Base-by-base conservation (phyloP, 106 monocot genomes). In the Alisma plantagoaquatica region DNA sequence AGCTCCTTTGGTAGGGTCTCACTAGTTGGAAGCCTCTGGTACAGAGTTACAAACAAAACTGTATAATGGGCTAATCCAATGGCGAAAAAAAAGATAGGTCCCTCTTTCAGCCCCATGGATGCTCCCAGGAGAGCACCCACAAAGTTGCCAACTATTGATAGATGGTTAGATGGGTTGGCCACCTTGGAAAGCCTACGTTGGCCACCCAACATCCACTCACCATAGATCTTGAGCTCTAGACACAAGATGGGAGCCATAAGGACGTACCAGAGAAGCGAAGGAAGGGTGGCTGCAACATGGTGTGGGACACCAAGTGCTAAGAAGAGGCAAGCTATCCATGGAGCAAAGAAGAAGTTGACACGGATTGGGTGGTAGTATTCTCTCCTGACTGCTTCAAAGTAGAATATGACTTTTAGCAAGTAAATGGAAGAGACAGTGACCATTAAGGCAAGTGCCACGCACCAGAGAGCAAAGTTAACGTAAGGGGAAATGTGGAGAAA, bases 311-410 rank as follows among this genome's bases (percentile, higher is more conserved):
- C 81, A n/a, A 85, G 62, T 12, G 58, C 64, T 9, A 81, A 32
- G 63, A 85, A 91, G 16, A 91, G 81, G 60, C 75, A 85, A 21
- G 85, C 65, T 17, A 91, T 75, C 84, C 84, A 91, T 16, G 91
- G 91, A 15, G 84, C 80, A 49, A 91, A 91, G 67, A 91, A 91
- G 81, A 91, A 91, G 75, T 85, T 91, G 33, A 75, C 78, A 42
- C 91, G 54, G 19, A 91, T 62, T 0, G 91, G 91, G 49, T 91
- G 91, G 53, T 73, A 77, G 72, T 75, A 91, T 60, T 91, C 91
- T 1, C 81, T 65, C 3, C 71, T 54, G 18, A 91, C 74, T 1
- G 91, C 81, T 65, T 91, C 78, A 23, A 85, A 85, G 69, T 75
- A 91, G 24, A 85, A 81, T 42, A 78, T 46, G 21, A 84, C 50